Conservation (phyloP, 306 rosid genomes). For the Vicia faba region DNA sequence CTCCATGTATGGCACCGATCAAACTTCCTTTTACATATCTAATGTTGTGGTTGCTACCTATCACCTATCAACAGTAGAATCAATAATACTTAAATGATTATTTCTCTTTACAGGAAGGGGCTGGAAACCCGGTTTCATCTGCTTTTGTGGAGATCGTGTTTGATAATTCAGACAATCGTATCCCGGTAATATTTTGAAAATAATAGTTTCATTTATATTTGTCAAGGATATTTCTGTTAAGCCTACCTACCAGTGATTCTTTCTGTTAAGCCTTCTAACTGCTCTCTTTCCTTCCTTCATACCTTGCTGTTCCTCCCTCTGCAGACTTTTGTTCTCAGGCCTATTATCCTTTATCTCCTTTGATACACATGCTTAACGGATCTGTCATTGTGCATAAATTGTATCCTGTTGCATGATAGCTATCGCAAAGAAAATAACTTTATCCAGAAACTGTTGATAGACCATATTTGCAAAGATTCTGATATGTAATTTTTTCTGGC, state of each 20-base stretch:
- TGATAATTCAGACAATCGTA: conserved; percentile 92
- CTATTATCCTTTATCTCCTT: background rate
- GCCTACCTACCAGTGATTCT: background rate
- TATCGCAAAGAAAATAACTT: too few relatives aligned
- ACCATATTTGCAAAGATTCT: too few relatives aligned
- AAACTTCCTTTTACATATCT: conserved; percentile 14
- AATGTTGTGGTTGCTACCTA: conserved; percentile 9
- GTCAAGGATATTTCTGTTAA: conserved; percentile 1
- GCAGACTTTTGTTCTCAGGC: background rate
- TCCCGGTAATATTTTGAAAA: conserved; percentile 68
- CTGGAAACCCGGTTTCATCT: conserved; percentile 86
- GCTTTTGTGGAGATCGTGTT: conserved; percentile 99
- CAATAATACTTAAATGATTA: conserved; percentile 18
- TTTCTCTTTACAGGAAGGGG: conserved; percentile 76
- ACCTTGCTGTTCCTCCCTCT: background rate
- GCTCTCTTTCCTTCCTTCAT: background rate
- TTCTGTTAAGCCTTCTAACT: background rate
- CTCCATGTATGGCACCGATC: conserved; percentile 75
- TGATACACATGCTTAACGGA: background rate
- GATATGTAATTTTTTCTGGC: too few relatives aligned
- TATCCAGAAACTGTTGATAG: too few relatives aligned
- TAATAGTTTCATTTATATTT: conserved; percentile 21
- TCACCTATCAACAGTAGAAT: conserved; percentile 27
- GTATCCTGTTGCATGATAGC: too few relatives aligned
- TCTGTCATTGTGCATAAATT: background rate